phyloP scores from a whole-genome alignment of 768 basidiomycete species.

The Boletellus sp. region DNA sequence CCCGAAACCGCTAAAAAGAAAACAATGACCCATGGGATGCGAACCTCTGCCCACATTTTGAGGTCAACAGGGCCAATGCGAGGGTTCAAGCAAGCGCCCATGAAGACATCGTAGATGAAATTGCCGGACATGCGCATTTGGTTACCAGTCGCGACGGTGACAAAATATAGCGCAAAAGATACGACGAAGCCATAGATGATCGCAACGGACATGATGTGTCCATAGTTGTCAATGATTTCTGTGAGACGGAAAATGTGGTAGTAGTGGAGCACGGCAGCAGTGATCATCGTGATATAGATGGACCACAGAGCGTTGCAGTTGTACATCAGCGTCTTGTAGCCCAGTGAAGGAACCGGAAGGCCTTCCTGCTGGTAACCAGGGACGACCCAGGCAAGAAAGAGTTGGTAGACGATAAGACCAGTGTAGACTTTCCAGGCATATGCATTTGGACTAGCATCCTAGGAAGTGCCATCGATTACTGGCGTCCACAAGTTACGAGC shows the following conservation, averaged over 20 bases:
- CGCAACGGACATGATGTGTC: constrained; percentile 90
- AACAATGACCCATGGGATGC: constrained; percentile 95
- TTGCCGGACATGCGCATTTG: constrained; percentile 93
- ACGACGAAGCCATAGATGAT: constrained; percentile 89
- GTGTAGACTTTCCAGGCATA: constrained; percentile 91
- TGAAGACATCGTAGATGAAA: constrained; percentile 92
- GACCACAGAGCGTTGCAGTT: constrained; percentile 92
- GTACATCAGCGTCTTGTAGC: constrained; percentile 91
- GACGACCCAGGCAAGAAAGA: constrained; percentile 84
- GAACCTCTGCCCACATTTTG: constrained; percentile 98
- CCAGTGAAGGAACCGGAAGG: constrained; percentile 91
- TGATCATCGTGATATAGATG: constrained; percentile 77
- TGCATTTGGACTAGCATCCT: constrained; percentile 89
- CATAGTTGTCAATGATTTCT: constrained; percentile 94
- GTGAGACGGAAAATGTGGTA: constrained; percentile 84
- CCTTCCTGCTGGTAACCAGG: constrained; percentile 94
- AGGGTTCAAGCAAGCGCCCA: constrained; percentile 94
- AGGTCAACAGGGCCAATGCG: constrained; percentile 87
- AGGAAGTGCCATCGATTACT: neutral
- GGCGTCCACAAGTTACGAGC: neutral
- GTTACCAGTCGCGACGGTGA: constrained; percentile 71
- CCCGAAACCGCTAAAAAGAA: constrained; percentile 92
- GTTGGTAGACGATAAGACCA: constrained; percentile 83
- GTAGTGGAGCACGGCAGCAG: constrained; percentile 72
- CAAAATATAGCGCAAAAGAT: constrained; percentile 76